Base-by-base conservation (phyloP, 148 eudicot genomes). In the Gaultheria prostrata region DNA sequence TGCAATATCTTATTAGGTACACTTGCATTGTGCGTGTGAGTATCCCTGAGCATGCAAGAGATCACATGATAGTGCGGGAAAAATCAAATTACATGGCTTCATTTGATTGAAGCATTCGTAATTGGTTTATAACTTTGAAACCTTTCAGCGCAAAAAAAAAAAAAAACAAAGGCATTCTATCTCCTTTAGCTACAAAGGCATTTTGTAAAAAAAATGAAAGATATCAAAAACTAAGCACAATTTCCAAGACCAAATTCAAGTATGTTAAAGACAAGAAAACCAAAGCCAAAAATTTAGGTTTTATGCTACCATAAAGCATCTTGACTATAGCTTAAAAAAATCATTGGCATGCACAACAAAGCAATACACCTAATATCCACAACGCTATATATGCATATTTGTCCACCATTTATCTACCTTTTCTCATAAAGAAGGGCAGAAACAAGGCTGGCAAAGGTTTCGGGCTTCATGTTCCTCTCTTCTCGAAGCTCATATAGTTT, bases 401-500 rank as follows among this genome's bases (percentile, higher is more conserved):
- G 6, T 74, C 30, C 12, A 77, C 26, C 24, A 24, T 50, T n/a
- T 28, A 89, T 83, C 59, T 59, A 91, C 99, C 99, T 97, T 88
- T 97, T 97, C 93, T 97, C 99, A 54, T 97, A 97, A 45, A 93
- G 92, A 82, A 97, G 84, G n/a, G 99, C 99, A 80, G 98, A 94
- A 26, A 97, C 99, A 74, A 97, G 97, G 85, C 92, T 97, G 35
- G 99, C 97, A 86, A 97, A 97, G 17, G 99, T 97, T 82, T 94
- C 97, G 26, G 99, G 99, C 91, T 94, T 97, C 99, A 94, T 97
- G 80, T 93, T 91, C 88, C 98, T 97, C 90, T 97, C 99, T 87
- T 97, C 99, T 74, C 99, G 88, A 51, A 97, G 94, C 86, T 93
- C 85, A 82, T 94, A 97, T 89, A 97, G 80, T 85, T 97, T 97